Evolutionary conservation across 225 moss, liverwort and hornwort genomes (phyloP), one percentile per base, ranked within the genome.

Genomic region (Polytrichum commune): DNA sequence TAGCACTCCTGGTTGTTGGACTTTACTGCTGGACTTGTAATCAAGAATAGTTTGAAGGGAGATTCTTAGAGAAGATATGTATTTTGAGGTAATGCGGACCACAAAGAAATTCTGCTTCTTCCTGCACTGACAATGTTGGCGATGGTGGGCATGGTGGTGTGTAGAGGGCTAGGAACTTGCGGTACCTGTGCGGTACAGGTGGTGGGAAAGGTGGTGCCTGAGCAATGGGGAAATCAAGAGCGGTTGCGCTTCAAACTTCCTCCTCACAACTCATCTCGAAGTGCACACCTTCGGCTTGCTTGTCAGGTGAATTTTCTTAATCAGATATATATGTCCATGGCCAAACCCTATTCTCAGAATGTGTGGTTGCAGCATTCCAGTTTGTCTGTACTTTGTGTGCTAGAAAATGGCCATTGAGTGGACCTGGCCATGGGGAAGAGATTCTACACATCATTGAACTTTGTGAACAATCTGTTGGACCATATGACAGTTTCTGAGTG

Each of bases 141-240:
- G 62, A 28, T 63, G 71, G 62, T 63, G 71, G 62, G 56, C 54
- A 18, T 74, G 57, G 35, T 62, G 46, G 33, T 46, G 4, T 46
- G 46, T 67, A 82, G 81, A 66, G 81, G 81, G 63, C 32, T 69
- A 62, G 81, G 71, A 67, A 74, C 81, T n/a, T 82, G 81, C 27
- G 81, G 81, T 35, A 82, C 81, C 53, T 82, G 81, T 71, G 77
- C 81, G 8, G 81, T 82, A 38, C 61, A 74, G 32, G 70, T 81
- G 27, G 65, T 69, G 61, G 81, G 81, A 19, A 74, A 38, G 18
- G 77, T 82, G 8, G 55, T 57, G 29, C 81, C 81, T 23, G 23
- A 58, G 20, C 19, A 55, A 38, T 60, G 64, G 81, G 70, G 61
- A 19, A 5, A 29, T 20, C 35, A 35, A 26, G 81, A 82, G 62